phyloP scores from a whole-genome alignment of 202 grass and related monocot genomes.

The Bolboschoenoplectus hybrid region DNA sequence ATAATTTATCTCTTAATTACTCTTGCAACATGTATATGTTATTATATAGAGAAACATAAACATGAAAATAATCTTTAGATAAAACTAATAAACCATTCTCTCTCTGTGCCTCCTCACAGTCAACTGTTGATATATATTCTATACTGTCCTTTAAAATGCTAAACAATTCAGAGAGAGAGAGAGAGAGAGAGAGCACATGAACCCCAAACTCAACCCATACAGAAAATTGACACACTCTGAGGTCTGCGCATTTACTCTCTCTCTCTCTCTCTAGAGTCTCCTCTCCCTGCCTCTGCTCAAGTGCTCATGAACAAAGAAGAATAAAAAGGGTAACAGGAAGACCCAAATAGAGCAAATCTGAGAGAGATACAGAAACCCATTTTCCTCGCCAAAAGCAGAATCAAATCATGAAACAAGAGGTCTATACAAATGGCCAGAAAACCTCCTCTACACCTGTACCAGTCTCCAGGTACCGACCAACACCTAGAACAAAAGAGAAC shows the following conservation, averaged over 20 bases:
- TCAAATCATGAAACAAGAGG: conserved; percentile 49
- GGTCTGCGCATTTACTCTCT: neutral
- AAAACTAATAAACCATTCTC: too few species aligned
- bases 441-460: conserved; percentile 37
- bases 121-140: conserved; percentile 20
- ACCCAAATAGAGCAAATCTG: conserved; percentile 23
- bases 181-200: conserved; percentile 29
- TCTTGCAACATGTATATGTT: neutral
- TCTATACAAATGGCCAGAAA: conserved; percentile 38
- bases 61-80: neutral
- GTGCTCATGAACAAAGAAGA: neutral
- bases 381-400: conserved; percentile 1
- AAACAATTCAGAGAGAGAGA: conserved; percentile 30
- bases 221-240: neutral
- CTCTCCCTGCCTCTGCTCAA: neutral
- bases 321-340: neutral
- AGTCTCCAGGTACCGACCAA: conserved; percentile 32
- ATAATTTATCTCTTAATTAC: neutral
- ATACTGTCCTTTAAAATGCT: neutral
- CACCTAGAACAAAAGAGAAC: conserved; percentile 42
- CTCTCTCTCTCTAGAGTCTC: conserved; percentile 4
- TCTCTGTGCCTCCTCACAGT: conserved; percentile 6
- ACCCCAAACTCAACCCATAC: conserved; percentile 7
- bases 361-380: neutral
- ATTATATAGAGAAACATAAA: neutral